These are phyloP conservation scores for Aspergillus egyptiacus DNA, from an alignment of 495 filamentous ascomycete genomes.

Conservation along the genomic window DNA sequence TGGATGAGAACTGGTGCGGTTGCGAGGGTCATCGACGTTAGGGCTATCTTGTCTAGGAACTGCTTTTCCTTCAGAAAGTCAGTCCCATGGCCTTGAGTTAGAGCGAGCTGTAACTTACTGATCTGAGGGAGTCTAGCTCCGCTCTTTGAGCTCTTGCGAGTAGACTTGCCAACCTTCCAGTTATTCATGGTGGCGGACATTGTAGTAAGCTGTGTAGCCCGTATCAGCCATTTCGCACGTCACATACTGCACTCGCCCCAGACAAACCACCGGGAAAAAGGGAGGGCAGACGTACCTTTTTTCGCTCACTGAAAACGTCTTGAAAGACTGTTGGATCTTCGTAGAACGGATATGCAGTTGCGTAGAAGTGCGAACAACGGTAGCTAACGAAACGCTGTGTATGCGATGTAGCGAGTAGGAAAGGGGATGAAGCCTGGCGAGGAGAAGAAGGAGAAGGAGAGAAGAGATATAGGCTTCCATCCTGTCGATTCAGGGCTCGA, in stretches of 20 bases:
- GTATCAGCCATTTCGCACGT: background rate
- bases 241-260: background rate
- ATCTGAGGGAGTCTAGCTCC: background rate
- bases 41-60: conserved; percentile 15
- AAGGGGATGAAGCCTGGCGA: background rate
- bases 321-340: too few species aligned
- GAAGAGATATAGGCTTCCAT: background rate
- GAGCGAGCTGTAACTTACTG: background rate
- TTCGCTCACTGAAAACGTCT: background rate
- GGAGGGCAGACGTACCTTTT: background rate
- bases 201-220: background rate
- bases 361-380: too few species aligned
- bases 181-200: background rate
- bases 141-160: background rate
- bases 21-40: conserved; percentile 5
- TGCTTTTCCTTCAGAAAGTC: background rate
- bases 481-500: background rate
- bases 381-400: background rate
- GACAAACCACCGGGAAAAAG: background rate
- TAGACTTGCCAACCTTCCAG: background rate
- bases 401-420: background rate
- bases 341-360: too few species aligned
- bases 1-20: conserved; percentile 6
- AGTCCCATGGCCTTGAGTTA: background rate
- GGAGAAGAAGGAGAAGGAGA: background rate